These are phyloP conservation scores for Lachancea nothofagi DNA, from an alignment of 805 yeast species.

Conservation along the genomic window DNA sequence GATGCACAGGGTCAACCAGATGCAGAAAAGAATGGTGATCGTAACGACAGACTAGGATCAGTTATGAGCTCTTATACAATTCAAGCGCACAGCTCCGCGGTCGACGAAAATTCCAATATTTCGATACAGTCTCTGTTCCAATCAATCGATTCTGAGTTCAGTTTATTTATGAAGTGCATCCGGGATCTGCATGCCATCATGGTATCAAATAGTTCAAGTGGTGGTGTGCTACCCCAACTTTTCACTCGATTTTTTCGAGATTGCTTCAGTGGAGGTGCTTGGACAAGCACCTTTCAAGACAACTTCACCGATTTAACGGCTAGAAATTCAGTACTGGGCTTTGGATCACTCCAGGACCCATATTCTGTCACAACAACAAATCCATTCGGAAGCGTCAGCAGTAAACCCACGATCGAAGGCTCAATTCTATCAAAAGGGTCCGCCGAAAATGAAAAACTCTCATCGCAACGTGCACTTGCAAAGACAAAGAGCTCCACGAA, in stretches of 20 bases:
- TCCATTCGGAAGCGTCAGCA: constrained; percentile 9
- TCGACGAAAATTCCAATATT: constrained; percentile 12
- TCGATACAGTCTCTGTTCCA: constrained; percentile 14
- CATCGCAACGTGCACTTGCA: not conserved
- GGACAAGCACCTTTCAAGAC: constrained; percentile 53
- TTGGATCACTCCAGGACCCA: constrained; percentile 2
- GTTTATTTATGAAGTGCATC: constrained; percentile 27
- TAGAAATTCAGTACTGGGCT: constrained; percentile 1
- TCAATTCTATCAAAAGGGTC: constrained; percentile 3
- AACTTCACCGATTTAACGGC: not conserved
- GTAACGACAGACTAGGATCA: constrained; percentile 4
- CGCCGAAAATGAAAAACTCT: constrained; percentile 1
- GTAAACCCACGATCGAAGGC: constrained; percentile 9
- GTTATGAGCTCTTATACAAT: constrained; percentile 7
- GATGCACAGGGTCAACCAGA: not conserved
- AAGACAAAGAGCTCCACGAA: constrained; percentile 3
- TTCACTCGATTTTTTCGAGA: constrained; percentile 64
- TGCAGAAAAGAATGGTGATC: constrained; percentile 1
- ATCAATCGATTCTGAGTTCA: constrained; percentile 26
- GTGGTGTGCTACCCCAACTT: constrained; percentile 48
- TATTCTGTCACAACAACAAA: not conserved
- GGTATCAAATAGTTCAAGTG: constrained; percentile 20
- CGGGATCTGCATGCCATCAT: constrained; percentile 27
- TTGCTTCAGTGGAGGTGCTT: constrained; percentile 72
- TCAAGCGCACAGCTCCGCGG: constrained; percentile 8